Conservation (phyloP, 2,329 filamentous ascomycete species). For the Paracamarosporium sp. region DNA sequence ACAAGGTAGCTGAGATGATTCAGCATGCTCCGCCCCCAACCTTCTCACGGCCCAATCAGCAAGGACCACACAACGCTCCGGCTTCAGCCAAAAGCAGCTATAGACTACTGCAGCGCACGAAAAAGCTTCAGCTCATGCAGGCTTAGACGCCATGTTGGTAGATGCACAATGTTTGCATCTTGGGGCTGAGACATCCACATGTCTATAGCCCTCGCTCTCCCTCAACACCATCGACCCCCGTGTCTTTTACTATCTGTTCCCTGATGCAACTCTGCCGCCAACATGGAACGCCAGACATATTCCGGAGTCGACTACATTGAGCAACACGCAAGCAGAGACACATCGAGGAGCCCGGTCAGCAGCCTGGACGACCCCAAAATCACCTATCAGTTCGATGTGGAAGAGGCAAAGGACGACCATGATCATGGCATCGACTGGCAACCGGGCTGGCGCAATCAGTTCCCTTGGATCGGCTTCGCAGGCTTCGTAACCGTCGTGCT, state of each 20-base stretch:
- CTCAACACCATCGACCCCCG: too few species aligned
- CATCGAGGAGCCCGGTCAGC: background rate
- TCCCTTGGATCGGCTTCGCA: slow-evolving; percentile 29
- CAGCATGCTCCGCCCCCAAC: background rate
- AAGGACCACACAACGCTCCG: background rate
- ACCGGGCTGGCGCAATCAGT: slow-evolving; percentile 28
- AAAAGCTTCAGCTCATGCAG: background rate
- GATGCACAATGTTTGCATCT: background rate
- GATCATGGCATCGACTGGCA: slow-evolving; percentile 32
- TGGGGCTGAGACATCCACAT: background rate
- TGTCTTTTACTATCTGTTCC: too few species aligned
- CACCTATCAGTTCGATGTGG: background rate
- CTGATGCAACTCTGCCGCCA: too few species aligned
- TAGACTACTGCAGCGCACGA: background rate
- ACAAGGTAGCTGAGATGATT: background rate
- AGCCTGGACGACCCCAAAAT: background rate
- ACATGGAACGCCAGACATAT: background rate
- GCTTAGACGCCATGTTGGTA: background rate
- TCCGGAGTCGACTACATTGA: background rate
- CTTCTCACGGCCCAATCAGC: background rate
- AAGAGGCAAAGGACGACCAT: slow-evolving; percentile 9
- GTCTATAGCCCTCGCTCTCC: too few species aligned
- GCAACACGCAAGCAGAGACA: background rate
- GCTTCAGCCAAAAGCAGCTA: background rate
- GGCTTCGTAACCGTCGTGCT: slow-evolving; percentile 25